Evolutionary conservation across 495 filamentous ascomycete genomes (phyloP), one percentile per base, ranked within the genome.

Genomic region (Haplographium delicatum): DNA sequence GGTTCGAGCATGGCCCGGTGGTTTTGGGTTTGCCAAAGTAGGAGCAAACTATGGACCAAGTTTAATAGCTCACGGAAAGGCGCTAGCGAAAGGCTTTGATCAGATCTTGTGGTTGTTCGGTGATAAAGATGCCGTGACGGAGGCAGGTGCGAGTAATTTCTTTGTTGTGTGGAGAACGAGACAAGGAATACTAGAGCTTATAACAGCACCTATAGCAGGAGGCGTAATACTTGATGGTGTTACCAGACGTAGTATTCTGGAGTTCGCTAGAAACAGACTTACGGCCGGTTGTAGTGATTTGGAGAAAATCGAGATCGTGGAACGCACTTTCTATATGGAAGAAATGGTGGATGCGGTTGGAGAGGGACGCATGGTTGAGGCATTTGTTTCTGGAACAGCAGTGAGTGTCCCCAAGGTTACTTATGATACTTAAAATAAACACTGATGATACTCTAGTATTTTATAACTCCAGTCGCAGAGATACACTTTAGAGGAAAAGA

Each of bases 131-230:
- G n/a, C n/a, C n/a, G n/a, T 94, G 33, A 96, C 90, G 4, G 90
- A 96, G 70, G 89, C 89, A 1, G 90, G 90, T n/a, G 89, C 89
- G 7, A 84, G 78, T 50, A 95, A 95, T 65, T 95, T 96, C 72
- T 95, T 96, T 66, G 75, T 95, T 10, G 72, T 95, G 20, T 88
- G 86, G 86, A 76, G 76, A 53, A 82, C 79, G 25, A 75, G 72
- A 61, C 76, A 84, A 42, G 82, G 80, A 2, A 78, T 74, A 62
- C 53, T 78, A 34, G 76, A 95, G 73, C 73, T 96, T 23, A 72
- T 95, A 30, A 96, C 91, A 8, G 87, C 91, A 40, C 84, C 86
- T 0, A 65, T 95, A 42, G 85, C 82, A 30, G 86, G 85, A 63
- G 80, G 83, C 64, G 72, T 95, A 44, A 93, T 96, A 58, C 70